Evolutionary conservation across 2,329 filamentous ascomycete species (phyloP).

Genomic region (Diaporthe ampelina): DNA sequence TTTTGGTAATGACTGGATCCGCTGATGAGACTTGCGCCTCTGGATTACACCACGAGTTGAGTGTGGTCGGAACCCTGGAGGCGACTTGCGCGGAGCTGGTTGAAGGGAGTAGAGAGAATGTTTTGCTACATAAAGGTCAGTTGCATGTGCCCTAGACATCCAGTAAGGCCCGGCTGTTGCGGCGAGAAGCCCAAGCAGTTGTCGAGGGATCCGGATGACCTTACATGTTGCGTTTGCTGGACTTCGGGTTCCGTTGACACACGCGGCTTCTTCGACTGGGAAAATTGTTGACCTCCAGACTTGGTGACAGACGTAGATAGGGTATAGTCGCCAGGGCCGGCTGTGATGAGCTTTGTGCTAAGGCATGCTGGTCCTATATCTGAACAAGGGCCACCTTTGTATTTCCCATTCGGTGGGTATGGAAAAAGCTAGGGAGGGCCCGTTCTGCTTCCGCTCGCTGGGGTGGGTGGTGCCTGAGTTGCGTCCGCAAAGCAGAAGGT

Average conservation of each 20-base stretch:
- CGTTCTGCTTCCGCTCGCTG: slow-evolving; percentile 31
- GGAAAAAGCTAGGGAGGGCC: slow-evolving; percentile 21
- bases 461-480: slow-evolving; percentile 13
- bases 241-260: not conserved
- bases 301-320: slow-evolving; percentile 7
- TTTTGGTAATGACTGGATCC: not conserved
- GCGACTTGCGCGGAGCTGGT: not conserved
- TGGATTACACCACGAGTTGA: not conserved
- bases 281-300: slow-evolving; percentile 1
- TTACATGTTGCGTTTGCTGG: slow-evolving; percentile 7
- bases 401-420: slow-evolving; percentile 17
- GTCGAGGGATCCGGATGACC: slow-evolving; percentile 11
- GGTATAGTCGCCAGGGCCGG: slow-evolving; percentile 20
- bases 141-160: not conserved
- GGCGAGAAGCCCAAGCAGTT: not conserved
- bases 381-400: slow-evolving; percentile 26
- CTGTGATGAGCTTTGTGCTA: slow-evolving; percentile 25
- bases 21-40: not conserved
- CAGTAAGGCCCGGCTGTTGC: not conserved
- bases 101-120: slow-evolving; percentile 7
- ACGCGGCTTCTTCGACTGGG: slow-evolving; percentile 5
- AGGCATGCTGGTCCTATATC: slow-evolving; percentile 32
- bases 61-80: not conserved
- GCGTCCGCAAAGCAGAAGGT: not conserved
- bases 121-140: slow-evolving; percentile 22